These are phyloP conservation scores for Neovahlkampfia damariscottae DNA, from an alignment of 78 protist species.

Conservation along the genomic window DNA sequence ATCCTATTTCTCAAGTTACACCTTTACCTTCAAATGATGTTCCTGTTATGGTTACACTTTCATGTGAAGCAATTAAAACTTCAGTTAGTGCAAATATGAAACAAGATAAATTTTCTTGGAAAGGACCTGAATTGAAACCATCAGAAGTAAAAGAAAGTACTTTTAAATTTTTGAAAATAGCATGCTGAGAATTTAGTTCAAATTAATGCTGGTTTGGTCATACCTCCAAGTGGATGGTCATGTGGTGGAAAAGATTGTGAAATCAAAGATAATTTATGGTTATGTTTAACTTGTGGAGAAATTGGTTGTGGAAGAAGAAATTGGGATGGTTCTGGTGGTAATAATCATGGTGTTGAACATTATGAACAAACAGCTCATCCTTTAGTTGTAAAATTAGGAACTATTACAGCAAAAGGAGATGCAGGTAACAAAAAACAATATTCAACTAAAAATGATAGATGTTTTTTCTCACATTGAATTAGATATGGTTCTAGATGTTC, in stretches of 20 bases:
- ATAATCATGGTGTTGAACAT: conserved; percentile 75
- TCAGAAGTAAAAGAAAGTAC: not conserved
- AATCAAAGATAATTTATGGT: conserved; percentile 67
- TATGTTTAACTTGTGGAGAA: conserved; percentile 75
- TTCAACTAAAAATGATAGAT: conserved; percentile 30
- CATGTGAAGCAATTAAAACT: no score
- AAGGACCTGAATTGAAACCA: conserved; percentile 28
- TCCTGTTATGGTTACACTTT: not conserved
- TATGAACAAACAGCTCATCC: conserved; percentile 57
- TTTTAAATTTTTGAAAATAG: conserved; percentile 1
- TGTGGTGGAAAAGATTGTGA: conserved; percentile 12
- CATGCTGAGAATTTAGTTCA: not conserved
- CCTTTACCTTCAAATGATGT: not conserved
- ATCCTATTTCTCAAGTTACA: not conserved
- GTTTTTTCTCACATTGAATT: conserved; percentile 48
- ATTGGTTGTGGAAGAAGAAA: conserved; percentile 71
- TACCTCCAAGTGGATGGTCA: not conserved
- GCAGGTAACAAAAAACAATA: not conserved
- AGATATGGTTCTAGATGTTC: conserved; percentile 65
- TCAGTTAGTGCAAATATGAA: no score
- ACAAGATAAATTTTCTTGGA: conserved; percentile 38
- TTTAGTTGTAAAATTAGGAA: conserved; percentile 88
- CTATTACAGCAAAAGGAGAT: conserved; percentile 79
- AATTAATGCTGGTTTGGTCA: not conserved
- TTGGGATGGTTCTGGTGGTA: conserved; percentile 76